Percentiles rank a stretch among this genome's conserved stretches.
Conservation (phyloP, 495 filamentous ascomycete genomes). For the Aspergillus campestris region DNA sequence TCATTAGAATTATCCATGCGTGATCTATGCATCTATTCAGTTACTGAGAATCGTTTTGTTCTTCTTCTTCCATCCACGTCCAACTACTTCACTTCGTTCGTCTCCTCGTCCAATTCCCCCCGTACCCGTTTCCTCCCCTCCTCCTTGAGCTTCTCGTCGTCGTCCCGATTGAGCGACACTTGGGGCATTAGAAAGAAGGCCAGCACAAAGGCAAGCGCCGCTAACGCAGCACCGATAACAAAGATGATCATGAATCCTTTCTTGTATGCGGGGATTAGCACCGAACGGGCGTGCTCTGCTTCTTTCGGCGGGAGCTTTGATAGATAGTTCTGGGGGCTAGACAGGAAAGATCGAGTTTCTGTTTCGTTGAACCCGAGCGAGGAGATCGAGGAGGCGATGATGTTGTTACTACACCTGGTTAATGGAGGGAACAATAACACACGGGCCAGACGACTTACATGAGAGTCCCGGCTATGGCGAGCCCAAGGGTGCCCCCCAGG, state of each 20-base stretch:
- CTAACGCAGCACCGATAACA: conserved; percentile 35
- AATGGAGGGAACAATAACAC: neutral
- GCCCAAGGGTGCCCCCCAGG: conserved; percentile 44
- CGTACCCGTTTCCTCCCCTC: conserved; percentile 28
- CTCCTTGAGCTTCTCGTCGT: conserved; percentile 41
- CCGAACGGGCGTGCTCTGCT: conserved; percentile 25
- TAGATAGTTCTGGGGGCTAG: conserved; percentile 24
- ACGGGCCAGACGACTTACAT: conserved; percentile 22
- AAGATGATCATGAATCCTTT: conserved; percentile 45
- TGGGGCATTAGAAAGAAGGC: conserved; percentile 40
- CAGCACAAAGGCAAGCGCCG: conserved; percentile 37
- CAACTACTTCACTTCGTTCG: neutral
- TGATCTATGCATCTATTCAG: no score
- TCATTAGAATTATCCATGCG: no score
- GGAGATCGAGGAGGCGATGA: conserved; percentile 27
- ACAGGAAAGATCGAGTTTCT: conserved; percentile 21
- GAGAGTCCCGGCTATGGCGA: conserved; percentile 44
- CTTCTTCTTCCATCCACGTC: neutral
- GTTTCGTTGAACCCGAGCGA: conserved; percentile 19
- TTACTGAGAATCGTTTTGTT: neutral
- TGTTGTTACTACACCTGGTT: conserved; percentile 32
- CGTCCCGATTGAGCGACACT: conserved; percentile 30
- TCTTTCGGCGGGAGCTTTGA: conserved; percentile 20
- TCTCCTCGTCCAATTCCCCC: conserved; percentile 11
- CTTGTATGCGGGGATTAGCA: conserved; percentile 39